Evolutionary conservation across 2,329 filamentous ascomycete genomes (phyloP), one percentile per base, ranked within the genome.

Genomic region (Colletotrichum sojae): DNA sequence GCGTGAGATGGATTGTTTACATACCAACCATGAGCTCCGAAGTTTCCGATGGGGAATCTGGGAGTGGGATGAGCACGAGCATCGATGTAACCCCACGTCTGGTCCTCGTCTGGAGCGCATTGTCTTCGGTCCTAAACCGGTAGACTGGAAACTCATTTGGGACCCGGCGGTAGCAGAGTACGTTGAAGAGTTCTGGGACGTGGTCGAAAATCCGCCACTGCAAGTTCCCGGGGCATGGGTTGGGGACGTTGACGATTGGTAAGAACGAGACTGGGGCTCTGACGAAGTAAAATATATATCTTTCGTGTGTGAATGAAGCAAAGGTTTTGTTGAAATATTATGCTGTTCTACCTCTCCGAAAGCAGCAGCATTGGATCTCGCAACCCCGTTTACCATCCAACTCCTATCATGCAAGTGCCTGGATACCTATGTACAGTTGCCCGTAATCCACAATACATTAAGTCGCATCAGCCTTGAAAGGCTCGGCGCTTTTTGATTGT

Each of bases 201-300:
- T 22, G 16, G 12, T 54, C 5, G 59, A 55, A 9, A 48, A 48
- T 4, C 51, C 51, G 22, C 59, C 49, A 4, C 51, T 55, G 9
- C 40, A 25, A 5, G 13, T 63, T 39, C 59, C 59, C 0, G 59
- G 59, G n/a, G 49, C 22, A 2, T 63, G 59, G 59, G 6, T 55
- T n/a, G 49, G 36, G 27, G 27, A 31, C 22, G 22, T 25, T 25
- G 22, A 4, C 22, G 22, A 25, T 4, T 25, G 22, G 22, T 5
- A 4, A 25, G 22, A 25, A 25, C 22, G 22, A 25, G 22, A 25
- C 22, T 25, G 22, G 22, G 2, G 4, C 4, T 25, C 22, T 25
- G 22, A 25, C 22, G 4, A 25, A 25, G 3, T 25, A 4, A 25
- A 25, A 25, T 22, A 2, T 22, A 22, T 22, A 22, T 22, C 22